Base-by-base conservation (phyloP, 768 basidiomycete genomes). In the Naganishia onofrii region DNA sequence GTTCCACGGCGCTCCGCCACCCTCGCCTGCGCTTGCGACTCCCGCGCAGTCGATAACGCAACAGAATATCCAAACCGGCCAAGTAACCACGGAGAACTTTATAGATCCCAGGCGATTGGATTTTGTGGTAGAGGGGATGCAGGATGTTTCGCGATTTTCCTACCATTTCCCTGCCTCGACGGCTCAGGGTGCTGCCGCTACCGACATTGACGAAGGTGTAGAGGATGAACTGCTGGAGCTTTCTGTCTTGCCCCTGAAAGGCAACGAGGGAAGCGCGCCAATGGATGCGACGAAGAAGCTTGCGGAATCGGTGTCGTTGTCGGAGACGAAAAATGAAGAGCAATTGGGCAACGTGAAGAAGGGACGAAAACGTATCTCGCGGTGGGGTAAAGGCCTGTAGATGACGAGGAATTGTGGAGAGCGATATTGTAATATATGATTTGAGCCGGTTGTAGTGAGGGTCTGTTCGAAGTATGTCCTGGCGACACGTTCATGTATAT, bases 111-210 rank as follows among this genome's bases (percentile, higher is more conserved):
- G 60, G 9, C 60, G 42, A 26, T 26, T 63, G 23, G 60, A 63
- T 46, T 63, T 63, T 26, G 60, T 42, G 3, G 60, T 63, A 0
- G 60, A 63, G 21, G 60, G 60, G 23, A 19, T 44, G 7, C 60
- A 63, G 29, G 60, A 63, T 1, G 15, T 63, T 29, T 42, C 60
- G 2, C 29, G 60, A 8, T 63, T 63, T 26, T 63, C 60, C 12
- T 63, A 63, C 42, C 60, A 63, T 17, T 63, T 63, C 42, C 60
- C 60, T 1, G 48, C 21, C 19, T n/a, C n/a, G 7, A 51, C 28
- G 5, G 15, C 7, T 4, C 54, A 15, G 2, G 15, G 54, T 15
- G 54, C 19, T 26, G 42, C 42, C 42, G 42, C 13, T 17, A 34
- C 29, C 29, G 48, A 2, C 42, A 15, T 42, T 2, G 48, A n/a